Evolutionary conservation across 176 grass and related monocot genomes (phyloP).

Genomic region (Elaeis guineensis): DNA sequence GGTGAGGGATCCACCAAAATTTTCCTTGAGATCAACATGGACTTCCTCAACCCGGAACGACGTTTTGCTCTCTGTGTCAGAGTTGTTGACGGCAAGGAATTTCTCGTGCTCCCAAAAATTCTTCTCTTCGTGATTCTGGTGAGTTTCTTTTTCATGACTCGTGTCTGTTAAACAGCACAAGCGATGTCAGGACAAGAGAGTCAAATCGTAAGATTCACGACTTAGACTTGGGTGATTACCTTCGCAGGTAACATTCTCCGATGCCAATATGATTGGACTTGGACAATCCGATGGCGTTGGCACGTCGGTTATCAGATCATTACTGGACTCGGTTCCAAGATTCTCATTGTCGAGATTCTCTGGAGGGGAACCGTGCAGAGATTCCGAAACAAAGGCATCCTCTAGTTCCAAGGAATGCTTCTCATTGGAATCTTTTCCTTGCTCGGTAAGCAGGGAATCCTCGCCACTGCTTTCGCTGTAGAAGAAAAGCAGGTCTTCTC

Average conservation of each 20-base stretch:
- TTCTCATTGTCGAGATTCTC: not conserved
- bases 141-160: no score
- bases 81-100: no score
- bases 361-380: conserved; percentile 13
- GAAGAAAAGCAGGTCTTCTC: conserved; percentile 37
- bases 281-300: no score
- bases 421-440: conserved; percentile 43
- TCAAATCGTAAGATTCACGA: not conserved
- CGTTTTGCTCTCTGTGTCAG: not conserved
- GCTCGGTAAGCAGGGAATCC: conserved; percentile 36
- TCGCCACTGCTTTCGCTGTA: conserved; percentile 53
- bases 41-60: conserved; percentile 2
- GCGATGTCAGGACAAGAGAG: not conserved
- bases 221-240: conserved; percentile 11
- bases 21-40: conserved; percentile 6
- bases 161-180: no score
- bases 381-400: conserved; percentile 24
- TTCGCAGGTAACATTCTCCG: conserved; percentile 4
- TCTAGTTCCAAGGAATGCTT: conserved; percentile 35
- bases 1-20: conserved; percentile 35
- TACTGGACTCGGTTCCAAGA: not conserved
- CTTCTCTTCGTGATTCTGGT: no score
- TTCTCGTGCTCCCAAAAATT: no score
- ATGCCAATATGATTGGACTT: no score
- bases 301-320: not conserved